Base-by-base conservation (phyloP, 2,329 filamentous ascomycete species). In the Hypoxylon sp. region DNA sequence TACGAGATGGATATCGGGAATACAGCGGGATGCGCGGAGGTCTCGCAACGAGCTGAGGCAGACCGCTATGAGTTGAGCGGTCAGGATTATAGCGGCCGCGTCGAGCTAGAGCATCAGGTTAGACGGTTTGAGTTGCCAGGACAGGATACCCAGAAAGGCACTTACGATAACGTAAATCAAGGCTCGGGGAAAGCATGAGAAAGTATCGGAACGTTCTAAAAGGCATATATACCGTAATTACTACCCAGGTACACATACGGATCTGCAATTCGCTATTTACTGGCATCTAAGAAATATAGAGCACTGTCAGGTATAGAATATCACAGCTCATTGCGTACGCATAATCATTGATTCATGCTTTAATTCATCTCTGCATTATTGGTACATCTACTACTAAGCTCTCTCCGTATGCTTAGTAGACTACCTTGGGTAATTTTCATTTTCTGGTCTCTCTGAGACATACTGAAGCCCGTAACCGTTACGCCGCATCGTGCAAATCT, bases 401-500 rank as follows among this genome's bases (percentile, higher is more conserved):
- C 21, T 50, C 37, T 41, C 43, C 3, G 25, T 3, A 41, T 41
- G 51, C 45, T 45, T 51, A n/a, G 45, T 41, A 45, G 32, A 62
- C 50, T 54, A 47, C 32, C 57, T 29, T 3, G 12, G n/a, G n/a
- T n/a, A n/a, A 50, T 37, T 47, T 43, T 47, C 16, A 48, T 32
- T 51, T 65, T 54, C 9, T 27, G 53, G 43, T 30, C n/a, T 41
- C 51, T 41, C 12, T 43, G 27, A 55, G 29, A 25, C 50, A 50
- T 39, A 63, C 51, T 19, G 19, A 60, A 58, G 37, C 37, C 50
- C 30, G 16, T 16, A 27, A 23, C 52, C 52, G 43, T 43, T 43
- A 54, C 52, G 52, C 65, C 41, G 19, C 25, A n/a, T 56, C 9
- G 48, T 68, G 57, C 54, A 61, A 62, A 55, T 39, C 53, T 47